phyloP scores from a whole-genome alignment of 148 eudicot species.

The Fagopyrum tataricum region DNA sequence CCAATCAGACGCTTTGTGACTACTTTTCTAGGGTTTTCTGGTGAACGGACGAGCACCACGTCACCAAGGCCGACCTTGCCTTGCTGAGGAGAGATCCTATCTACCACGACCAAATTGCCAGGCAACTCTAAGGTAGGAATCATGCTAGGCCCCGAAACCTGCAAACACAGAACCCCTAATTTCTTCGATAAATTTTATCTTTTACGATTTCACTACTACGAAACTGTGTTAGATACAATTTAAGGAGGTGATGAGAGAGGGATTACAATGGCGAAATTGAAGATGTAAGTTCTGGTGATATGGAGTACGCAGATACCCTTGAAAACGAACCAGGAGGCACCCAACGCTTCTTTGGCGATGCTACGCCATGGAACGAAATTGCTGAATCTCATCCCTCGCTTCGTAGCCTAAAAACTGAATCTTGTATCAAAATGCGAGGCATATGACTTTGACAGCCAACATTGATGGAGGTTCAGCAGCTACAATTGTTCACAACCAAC shows the following conservation, averaged over 20 bases:
- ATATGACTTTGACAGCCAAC: background rate
- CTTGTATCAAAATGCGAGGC: background rate
- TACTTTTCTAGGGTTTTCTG: slow-evolving; percentile 62
- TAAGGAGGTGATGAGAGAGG: slow-evolving; percentile 3
- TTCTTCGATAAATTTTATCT: background rate
- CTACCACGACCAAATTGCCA: slow-evolving; percentile 54
- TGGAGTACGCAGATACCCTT: slow-evolving; percentile 52
- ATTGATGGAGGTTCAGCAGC: background rate
- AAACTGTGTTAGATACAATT: background rate
- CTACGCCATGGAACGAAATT: slow-evolving; percentile 26
- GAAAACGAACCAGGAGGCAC: slow-evolving; percentile 26
- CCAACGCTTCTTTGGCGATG: slow-evolving; percentile 41
- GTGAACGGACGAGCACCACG: slow-evolving; percentile 56
- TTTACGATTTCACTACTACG: background rate
- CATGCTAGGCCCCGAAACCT: slow-evolving; percentile 86
- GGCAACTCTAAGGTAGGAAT: slow-evolving; percentile 63
- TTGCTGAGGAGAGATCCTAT: slow-evolving; percentile 39
- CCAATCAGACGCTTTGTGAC: slow-evolving; percentile 69
- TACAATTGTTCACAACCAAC: no score
- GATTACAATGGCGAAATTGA: slow-evolving; percentile 38
- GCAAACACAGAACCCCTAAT: slow-evolving; percentile 13
- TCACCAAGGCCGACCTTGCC: slow-evolving; percentile 50
- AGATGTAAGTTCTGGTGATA: slow-evolving; percentile 50
- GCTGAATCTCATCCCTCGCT: slow-evolving; percentile 8
- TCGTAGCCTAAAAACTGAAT: background rate